Conservation (phyloP, 2,329 filamentous ascomycete species). For the Fonsecaea multimorphosa region DNA sequence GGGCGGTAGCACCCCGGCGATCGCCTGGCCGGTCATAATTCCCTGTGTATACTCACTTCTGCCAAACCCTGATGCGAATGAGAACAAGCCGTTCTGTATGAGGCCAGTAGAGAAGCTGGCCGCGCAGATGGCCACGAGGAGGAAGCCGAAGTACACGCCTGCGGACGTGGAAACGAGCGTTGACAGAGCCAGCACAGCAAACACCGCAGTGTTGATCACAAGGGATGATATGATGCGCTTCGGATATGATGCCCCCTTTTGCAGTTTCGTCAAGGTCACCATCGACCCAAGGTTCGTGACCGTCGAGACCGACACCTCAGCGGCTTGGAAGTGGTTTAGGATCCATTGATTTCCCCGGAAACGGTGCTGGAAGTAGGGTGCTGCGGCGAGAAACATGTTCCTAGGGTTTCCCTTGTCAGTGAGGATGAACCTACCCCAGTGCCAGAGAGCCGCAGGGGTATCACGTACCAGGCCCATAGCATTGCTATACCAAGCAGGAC, state of each 20-base stretch:
- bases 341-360: constrained; percentile 75
- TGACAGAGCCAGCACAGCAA: constrained; percentile 78
- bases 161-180: constrained; percentile 73
- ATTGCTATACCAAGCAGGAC: constrained; percentile 85
- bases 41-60: constrained; percentile 90
- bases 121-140: constrained; percentile 80
- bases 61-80: constrained; percentile 85
- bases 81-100: constrained; percentile 92
- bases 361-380: constrained; percentile 87
- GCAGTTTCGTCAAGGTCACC: constrained; percentile 77
- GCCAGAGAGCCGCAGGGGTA: neutral
- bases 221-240: constrained; percentile 81
- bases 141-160: constrained; percentile 75
- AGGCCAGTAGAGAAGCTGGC: constrained; percentile 81
- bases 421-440: neutral
- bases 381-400: constrained; percentile 98
- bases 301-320: constrained; percentile 85
- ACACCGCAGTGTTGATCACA: constrained; percentile 75
- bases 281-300: constrained; percentile 79
- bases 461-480: constrained; percentile 90
- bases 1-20: constrained; percentile 88
- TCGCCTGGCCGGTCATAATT: constrained; percentile 92
- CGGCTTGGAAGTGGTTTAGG: constrained; percentile 82
- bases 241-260: constrained; percentile 83
- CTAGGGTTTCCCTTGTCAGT: constrained; percentile 52